These are phyloP conservation scores for Phytophthora nicotianae DNA, from an alignment of 352 stramenopile species.

Conservation along the genomic window DNA sequence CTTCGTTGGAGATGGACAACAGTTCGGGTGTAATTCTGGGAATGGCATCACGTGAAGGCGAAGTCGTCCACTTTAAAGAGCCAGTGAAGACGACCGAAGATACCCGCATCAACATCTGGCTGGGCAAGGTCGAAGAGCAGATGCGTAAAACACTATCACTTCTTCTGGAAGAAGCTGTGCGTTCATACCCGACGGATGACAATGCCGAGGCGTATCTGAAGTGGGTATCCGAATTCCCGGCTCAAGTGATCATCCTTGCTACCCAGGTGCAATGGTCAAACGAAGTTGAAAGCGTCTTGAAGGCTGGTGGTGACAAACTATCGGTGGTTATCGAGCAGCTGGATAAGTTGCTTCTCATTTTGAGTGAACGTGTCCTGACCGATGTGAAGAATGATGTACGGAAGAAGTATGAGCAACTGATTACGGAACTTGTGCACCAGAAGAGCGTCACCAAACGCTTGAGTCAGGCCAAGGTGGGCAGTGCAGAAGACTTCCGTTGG, in stretches of 20 bases:
- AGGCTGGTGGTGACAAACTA: slow-evolving; percentile 55
- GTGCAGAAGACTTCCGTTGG: slow-evolving; percentile 97
- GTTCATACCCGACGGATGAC: slow-evolving; percentile 73
- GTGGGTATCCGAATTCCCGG: slow-evolving; percentile 98
- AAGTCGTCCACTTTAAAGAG: slow-evolving; percentile 95
- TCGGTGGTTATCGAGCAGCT: slow-evolving; percentile 60
- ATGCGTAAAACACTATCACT: slow-evolving; percentile 97
- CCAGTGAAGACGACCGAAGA: slow-evolving; percentile 92
- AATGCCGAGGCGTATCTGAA: slow-evolving; percentile 91
- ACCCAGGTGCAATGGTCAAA: slow-evolving; percentile 98
- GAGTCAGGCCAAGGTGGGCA: slow-evolving; percentile 82
- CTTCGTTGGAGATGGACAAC: slow-evolving; percentile 87
- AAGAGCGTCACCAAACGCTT: slow-evolving; percentile 97
- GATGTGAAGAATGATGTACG: slow-evolving; percentile 94
- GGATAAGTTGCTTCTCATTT: slow-evolving; percentile 92
- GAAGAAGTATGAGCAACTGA: slow-evolving; percentile 99
- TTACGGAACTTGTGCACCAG: slow-evolving; percentile 99
- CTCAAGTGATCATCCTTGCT: slow-evolving; percentile 99
- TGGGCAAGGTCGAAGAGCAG: slow-evolving; percentile 95
- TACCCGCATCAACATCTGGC: slow-evolving; percentile 95
- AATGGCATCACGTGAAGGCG: slow-evolving; percentile 99
- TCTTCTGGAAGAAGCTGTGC: slow-evolving; percentile 94
- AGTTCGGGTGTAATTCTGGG: slow-evolving; percentile 76
- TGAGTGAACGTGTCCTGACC: slow-evolving; percentile 96
- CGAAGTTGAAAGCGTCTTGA: slow-evolving; percentile 92